Conservation (phyloP, 257 asterid species). For the Gentiana straminea region DNA sequence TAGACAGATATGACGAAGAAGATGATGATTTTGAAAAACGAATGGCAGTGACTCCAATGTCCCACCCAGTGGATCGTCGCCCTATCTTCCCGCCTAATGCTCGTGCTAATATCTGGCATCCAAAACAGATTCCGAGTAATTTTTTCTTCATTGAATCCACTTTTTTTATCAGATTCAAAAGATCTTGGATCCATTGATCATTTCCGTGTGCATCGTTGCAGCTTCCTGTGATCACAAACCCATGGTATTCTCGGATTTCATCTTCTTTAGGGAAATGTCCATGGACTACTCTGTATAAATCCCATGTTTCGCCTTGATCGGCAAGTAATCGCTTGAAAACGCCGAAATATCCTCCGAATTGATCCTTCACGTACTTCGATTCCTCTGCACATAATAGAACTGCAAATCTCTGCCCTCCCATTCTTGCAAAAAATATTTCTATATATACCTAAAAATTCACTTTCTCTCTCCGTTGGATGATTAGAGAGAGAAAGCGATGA, state of each 20-base stretch:
- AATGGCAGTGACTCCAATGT: conserved; percentile 54
- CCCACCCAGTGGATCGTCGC: conserved; percentile 76
- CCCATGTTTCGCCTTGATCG: conserved; percentile 61
- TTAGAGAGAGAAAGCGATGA: no score
- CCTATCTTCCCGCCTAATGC: conserved; percentile 73
- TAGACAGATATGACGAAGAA: conserved; percentile 31
- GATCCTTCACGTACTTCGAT: not conserved
- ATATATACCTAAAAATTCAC: no score
- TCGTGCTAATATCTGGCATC: conserved; percentile 71
- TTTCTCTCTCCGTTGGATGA: no score
- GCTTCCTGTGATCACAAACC: conserved; percentile 63
- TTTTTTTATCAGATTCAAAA: conserved; percentile 30
- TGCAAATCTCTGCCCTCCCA: conserved; percentile 1
- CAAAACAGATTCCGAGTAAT: conserved; percentile 55
- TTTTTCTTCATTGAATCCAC: conserved; percentile 42
- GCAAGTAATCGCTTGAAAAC: conserved; percentile 50
- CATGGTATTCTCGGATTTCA: conserved; percentile 38
- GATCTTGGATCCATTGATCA: conserved; percentile 38
- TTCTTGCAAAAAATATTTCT: no score
- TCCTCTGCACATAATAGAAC: not conserved
- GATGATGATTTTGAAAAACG: conserved; percentile 56
- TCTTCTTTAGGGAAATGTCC: conserved; percentile 51
- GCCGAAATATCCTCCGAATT: conserved; percentile 58
- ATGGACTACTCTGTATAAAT: conserved; percentile 32
- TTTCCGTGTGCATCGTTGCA: conserved; percentile 54